phyloP scores from a whole-genome alignment of 352 stramenopile genomes.

The Phytophthora capsici region DNA sequence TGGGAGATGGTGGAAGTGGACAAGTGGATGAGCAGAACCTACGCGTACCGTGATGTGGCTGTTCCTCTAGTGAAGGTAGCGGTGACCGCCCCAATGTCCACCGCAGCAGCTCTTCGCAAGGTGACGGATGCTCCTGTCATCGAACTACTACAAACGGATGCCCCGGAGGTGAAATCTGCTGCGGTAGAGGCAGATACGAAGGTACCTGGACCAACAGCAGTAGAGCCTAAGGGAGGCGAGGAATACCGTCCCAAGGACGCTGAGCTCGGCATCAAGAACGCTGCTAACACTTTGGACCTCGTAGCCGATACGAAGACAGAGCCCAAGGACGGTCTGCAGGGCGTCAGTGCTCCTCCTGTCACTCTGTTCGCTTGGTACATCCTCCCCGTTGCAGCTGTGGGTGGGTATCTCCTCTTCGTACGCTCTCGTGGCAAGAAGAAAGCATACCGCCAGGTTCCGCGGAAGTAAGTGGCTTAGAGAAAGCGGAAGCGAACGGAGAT shows the following conservation, averaged over 20 bases:
- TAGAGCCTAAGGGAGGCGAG: conserved; percentile 40
- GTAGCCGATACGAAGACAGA: conserved; percentile 44
- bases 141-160: conserved; percentile 15
- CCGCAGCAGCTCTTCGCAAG: conserved; percentile 31
- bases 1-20: conserved; percentile 79
- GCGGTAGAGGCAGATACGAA: conserved; percentile 12
- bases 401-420: conserved; percentile 71
- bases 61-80: conserved; percentile 40
- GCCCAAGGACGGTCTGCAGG: conserved; percentile 52
- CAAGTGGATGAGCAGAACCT: conserved; percentile 75
- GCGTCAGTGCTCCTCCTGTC: conserved; percentile 57
- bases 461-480: conserved; percentile 36
- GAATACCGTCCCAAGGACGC: conserved; percentile 72
- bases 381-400: conserved; percentile 67
- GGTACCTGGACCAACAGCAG: conserved; percentile 11
- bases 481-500: neutral
- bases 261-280: conserved; percentile 69
- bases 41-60: conserved; percentile 64
- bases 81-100: conserved; percentile 23
- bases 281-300: conserved; percentile 60
- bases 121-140: conserved; percentile 14
- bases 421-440: conserved; percentile 54
- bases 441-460: conserved; percentile 40
- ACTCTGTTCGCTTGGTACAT: conserved; percentile 86
- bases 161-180: conserved; percentile 7